A percentile compares a stretch with the other conserved stretches of the same genome.
phyloP scores from a whole-genome alignment of 192 early-diverging fungal species.

The Obelidium mucronatum region DNA sequence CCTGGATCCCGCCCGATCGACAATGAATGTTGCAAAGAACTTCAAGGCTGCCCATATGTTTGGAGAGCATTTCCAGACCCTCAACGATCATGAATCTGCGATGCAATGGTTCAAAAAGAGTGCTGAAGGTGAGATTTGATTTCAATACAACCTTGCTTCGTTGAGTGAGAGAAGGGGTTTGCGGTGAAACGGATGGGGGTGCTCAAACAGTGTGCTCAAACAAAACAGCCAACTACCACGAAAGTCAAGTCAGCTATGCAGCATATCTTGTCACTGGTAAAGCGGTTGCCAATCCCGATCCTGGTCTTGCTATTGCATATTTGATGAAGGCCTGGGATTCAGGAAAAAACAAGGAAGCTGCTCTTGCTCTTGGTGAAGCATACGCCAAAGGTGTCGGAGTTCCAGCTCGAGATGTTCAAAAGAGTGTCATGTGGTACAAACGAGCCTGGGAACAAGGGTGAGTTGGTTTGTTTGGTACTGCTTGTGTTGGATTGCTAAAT shows the following conservation, averaged over 20 bases:
- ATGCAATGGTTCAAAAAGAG: slow-evolving; percentile 28
- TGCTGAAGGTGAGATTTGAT: slow-evolving; percentile 14
- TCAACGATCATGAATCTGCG: slow-evolving; percentile 26
- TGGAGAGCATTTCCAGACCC: slow-evolving; percentile 13
- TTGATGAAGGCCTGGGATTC: slow-evolving; percentile 36
- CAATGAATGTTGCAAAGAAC: background rate
- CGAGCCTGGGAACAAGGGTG: slow-evolving; percentile 31
- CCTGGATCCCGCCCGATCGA: slow-evolving; percentile 9
- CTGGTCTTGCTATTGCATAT: slow-evolving; percentile 27
- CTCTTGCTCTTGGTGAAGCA: slow-evolving; percentile 33
- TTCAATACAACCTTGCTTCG: background rate
- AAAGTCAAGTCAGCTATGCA: slow-evolving; percentile 19
- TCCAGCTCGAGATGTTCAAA: slow-evolving; percentile 21
- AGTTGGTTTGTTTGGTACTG: background rate
- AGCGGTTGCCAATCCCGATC: slow-evolving; percentile 8
- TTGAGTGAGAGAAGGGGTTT: too few species aligned
- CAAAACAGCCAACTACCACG: slow-evolving; percentile 27
- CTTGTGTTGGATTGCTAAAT: too few species aligned
- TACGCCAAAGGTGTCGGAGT: slow-evolving; percentile 35
- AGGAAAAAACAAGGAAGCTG: slow-evolving; percentile 34
- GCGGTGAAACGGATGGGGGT: too few species aligned
- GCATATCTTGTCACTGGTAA: slow-evolving; percentile 31
- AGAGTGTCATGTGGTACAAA: slow-evolving; percentile 37
- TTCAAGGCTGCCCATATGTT: slow-evolving; percentile 15
- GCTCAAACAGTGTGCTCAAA: background rate